These are phyloP conservation scores for Geosiphon pyriformis DNA, from an alignment of 192 early-diverging fungal species.

Conservation along the genomic window DNA sequence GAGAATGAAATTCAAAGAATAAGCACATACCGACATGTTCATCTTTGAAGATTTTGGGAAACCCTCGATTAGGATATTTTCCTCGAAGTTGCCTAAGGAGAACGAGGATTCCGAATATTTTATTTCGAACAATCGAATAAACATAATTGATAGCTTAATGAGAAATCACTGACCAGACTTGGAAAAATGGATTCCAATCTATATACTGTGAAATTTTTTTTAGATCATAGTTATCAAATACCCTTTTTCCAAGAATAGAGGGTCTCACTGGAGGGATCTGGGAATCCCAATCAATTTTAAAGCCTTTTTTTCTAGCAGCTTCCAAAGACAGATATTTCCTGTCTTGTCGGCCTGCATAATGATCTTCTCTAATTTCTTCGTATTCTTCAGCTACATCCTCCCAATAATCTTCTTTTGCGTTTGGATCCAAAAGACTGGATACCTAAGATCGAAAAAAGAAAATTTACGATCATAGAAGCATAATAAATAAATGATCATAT, in stretches of 20 bases:
- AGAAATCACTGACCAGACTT: slow-evolving; percentile 61
- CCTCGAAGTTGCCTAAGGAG: slow-evolving; percentile 71
- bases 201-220: slow-evolving; percentile 74
- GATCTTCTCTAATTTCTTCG: slow-evolving; percentile 88
- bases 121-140: not conserved
- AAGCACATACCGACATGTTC: slow-evolving; percentile 67
- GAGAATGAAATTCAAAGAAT: not conserved
- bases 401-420: slow-evolving; percentile 76
- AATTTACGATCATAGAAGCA: not conserved
- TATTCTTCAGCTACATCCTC: slow-evolving; percentile 90
- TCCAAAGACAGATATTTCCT: slow-evolving; percentile 67
- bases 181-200: slow-evolving; percentile 99
- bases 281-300: slow-evolving; percentile 67
- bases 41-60: slow-evolving; percentile 96
- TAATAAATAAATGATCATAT: not conserved
- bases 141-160: not conserved
- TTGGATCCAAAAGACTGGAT: slow-evolving; percentile 76
- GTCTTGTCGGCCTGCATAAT: slow-evolving; percentile 88
- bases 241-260: slow-evolving; percentile 73
- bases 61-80: slow-evolving; percentile 94
- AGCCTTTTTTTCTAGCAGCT: slow-evolving; percentile 58
- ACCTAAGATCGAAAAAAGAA: not conserved
- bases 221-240: slow-evolving; percentile 74
- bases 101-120: not conserved
- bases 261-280: slow-evolving; percentile 72